These are phyloP conservation scores for Amanita rubescens DNA, from an alignment of 768 basidiomycete species.

Conservation along the genomic window DNA sequence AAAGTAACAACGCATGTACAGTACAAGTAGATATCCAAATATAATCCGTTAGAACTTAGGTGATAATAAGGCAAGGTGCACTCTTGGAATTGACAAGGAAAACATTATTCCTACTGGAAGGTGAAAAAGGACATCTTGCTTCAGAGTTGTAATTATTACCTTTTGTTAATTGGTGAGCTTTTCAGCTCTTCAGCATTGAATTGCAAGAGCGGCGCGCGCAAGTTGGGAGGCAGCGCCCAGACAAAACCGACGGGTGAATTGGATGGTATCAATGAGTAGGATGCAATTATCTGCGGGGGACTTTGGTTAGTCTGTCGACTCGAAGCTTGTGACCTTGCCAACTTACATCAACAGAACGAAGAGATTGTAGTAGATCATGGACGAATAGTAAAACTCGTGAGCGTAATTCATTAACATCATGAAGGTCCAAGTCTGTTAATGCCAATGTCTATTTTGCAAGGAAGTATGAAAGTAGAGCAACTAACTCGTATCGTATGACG, in stretches of 20 bases:
- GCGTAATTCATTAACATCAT: constrained; percentile 61
- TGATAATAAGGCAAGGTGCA: constrained; percentile 50
- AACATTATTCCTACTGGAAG: constrained; percentile 34
- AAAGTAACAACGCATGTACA: constrained; percentile 3
- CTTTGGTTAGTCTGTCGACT: constrained; percentile 5
- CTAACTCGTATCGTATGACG: constrained; percentile 53
- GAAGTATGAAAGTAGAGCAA: background rate
- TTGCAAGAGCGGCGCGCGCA: constrained; percentile 33
- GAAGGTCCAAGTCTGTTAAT: constrained; percentile 54
- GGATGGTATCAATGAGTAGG: constrained; percentile 57
- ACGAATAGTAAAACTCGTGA: constrained; percentile 56
- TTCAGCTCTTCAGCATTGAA: constrained; percentile 28
- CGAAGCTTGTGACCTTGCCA: constrained; percentile 4
- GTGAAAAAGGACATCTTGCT: background rate
- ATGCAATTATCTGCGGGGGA: constrained; percentile 43
- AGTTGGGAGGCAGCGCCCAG: constrained; percentile 40
- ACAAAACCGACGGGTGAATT: constrained; percentile 53
- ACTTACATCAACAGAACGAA: constrained; percentile 56
- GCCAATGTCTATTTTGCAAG: background rate
- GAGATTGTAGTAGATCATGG: constrained; percentile 52
- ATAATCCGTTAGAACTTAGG: too few relatives aligned
- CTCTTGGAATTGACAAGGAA: constrained; percentile 43
- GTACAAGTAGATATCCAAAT: background rate
- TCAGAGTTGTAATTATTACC: constrained; percentile 22
- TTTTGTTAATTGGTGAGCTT: constrained; percentile 32